These are phyloP conservation scores for Inosperma sp. DNA, from an alignment of 768 basidiomycete species.

Conservation along the genomic window DNA sequence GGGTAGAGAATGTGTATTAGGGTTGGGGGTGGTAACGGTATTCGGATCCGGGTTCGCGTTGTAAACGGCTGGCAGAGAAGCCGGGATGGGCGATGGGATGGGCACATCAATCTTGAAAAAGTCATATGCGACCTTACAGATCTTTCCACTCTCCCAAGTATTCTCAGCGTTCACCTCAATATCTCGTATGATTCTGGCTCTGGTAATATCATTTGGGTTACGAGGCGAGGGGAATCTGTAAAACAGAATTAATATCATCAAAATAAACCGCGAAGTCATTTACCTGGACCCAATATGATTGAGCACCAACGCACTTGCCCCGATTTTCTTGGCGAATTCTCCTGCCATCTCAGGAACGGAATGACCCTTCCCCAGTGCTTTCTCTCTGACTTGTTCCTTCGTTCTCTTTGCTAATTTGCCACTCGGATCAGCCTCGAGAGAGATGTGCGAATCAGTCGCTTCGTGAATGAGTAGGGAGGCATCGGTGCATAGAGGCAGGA, in stretches of 20 bases:
- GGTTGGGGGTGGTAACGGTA: too few relatives aligned
- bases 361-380: slow-evolving; percentile 65
- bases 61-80: too few relatives aligned
- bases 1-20: too few relatives aligned
- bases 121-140: slow-evolving; percentile 53
- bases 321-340: slow-evolving; percentile 56
- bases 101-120: slow-evolving; percentile 47
- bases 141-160: slow-evolving; percentile 47
- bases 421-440: slow-evolving; percentile 44
- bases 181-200: slow-evolving; percentile 50
- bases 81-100: too few relatives aligned
- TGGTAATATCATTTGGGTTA: slow-evolving; percentile 30
- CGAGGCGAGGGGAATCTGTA: slow-evolving; percentile 52
- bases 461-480: slow-evolving; percentile 78
- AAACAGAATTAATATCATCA: not conserved
- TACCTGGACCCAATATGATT: slow-evolving; percentile 78
- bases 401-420: slow-evolving; percentile 39
- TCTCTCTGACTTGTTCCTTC: slow-evolving; percentile 40
- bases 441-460: slow-evolving; percentile 72
- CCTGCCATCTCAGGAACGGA: slow-evolving; percentile 79
- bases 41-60: too few relatives aligned
- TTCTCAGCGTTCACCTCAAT: slow-evolving; percentile 59
- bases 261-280: slow-evolving; percentile 17
- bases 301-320: slow-evolving; percentile 58
- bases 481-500: slow-evolving; percentile 51